Percentiles rank a stretch among this genome's conserved stretches.
These are phyloP conservation scores for Aureobasidium musti DNA, from an alignment of 2,329 filamentous ascomycete species.

Conservation along the genomic window DNA sequence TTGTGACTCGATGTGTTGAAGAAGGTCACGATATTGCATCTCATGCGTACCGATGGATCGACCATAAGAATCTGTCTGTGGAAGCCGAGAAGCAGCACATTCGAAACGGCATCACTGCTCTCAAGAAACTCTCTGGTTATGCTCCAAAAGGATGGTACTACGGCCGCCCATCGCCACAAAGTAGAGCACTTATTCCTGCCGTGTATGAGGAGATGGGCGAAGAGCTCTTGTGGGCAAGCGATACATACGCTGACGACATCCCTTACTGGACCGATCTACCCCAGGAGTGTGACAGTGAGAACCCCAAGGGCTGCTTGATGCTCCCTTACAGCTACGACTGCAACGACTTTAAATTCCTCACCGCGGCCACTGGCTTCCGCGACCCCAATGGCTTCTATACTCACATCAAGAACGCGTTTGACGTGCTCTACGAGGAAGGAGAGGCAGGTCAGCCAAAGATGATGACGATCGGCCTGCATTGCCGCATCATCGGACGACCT, in stretches of 20 bases:
- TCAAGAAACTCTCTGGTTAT: slow-evolving; percentile 49
- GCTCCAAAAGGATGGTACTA: slow-evolving; percentile 56
- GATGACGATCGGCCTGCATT: slow-evolving; percentile 60
- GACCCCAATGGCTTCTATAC: slow-evolving; percentile 49
- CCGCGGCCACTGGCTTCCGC: slow-evolving; percentile 50
- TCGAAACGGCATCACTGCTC: slow-evolving; percentile 46
- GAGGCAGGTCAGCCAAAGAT: slow-evolving; percentile 55
- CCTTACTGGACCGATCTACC: slow-evolving; percentile 60
- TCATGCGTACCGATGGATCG: slow-evolving; percentile 52
- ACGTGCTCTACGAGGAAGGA: slow-evolving; percentile 57
- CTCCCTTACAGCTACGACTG: slow-evolving; percentile 57
- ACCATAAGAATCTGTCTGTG: slow-evolving; percentile 50
- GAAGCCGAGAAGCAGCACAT: slow-evolving; percentile 55
- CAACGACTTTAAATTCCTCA: slow-evolving; percentile 55
- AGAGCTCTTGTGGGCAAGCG: slow-evolving; percentile 53
- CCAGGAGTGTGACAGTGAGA: slow-evolving; percentile 46
- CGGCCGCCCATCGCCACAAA: slow-evolving; percentile 50
- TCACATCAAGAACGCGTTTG: slow-evolving; percentile 56
- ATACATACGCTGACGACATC: slow-evolving; percentile 58
- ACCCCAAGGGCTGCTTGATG: slow-evolving; percentile 56
- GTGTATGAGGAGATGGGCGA: slow-evolving; percentile 57
- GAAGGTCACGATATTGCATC: slow-evolving; percentile 55
- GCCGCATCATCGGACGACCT: slow-evolving; percentile 56
- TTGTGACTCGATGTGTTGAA: slow-evolving; percentile 52
- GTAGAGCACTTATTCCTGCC: slow-evolving; percentile 50